These are phyloP conservation scores for Russula olivacea DNA, from an alignment of 768 basidiomycete species.

Conservation along the genomic window DNA sequence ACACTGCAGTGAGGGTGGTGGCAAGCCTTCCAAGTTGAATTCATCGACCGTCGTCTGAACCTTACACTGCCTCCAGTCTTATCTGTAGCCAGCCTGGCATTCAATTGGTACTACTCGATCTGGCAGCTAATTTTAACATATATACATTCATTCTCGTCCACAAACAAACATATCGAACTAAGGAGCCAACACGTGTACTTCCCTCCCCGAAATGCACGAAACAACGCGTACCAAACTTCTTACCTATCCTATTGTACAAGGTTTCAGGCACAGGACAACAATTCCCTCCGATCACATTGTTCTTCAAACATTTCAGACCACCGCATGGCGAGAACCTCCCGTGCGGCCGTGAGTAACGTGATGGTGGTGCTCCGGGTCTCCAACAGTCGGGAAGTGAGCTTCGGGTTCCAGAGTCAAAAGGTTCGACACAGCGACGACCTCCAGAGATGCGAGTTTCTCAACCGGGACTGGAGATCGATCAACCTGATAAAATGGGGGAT, in stretches of 20 bases:
- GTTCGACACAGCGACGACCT: constrained; percentile 12
- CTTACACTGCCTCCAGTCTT: too few relatives aligned
- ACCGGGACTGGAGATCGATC: constrained; percentile 4
- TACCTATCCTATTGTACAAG: not conserved
- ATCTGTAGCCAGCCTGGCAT: too few relatives aligned
- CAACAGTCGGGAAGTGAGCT: constrained; percentile 9
- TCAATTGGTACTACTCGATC: too few relatives aligned
- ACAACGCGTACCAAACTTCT: not conserved
- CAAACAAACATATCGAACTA: not conserved
- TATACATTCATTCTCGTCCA: too few relatives aligned
- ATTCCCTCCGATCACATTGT: not conserved
- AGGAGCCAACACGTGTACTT: not conserved
- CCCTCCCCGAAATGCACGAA: not conserved
- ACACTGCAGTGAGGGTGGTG: too few relatives aligned
- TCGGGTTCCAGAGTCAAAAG: not conserved
- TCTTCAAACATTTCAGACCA: not conserved
- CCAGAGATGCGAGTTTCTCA: constrained; percentile 16
- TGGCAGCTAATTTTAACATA: too few relatives aligned
- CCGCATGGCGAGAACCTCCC: constrained; percentile 6
- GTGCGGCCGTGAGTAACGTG: constrained; percentile 17
- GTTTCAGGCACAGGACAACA: not conserved
- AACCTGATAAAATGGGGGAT: not conserved
- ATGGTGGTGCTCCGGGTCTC: constrained; percentile 12
- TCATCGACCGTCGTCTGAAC: too few relatives aligned
- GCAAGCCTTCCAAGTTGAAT: too few relatives aligned